Conservation (phyloP, 2,329 filamentous ascomycete genomes). For the Aspergillus transmontanensis region DNA sequence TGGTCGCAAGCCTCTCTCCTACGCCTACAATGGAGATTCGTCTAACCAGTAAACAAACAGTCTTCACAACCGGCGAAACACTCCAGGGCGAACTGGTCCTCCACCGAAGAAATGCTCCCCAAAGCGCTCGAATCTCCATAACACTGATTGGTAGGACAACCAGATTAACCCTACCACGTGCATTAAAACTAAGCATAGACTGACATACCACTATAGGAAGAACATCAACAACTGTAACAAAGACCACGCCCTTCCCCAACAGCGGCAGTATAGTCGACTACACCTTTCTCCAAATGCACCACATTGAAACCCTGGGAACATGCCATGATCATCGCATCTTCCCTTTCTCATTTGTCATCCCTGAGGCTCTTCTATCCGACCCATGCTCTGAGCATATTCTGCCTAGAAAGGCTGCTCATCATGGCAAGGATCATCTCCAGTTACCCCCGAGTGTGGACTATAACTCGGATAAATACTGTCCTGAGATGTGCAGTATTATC, state of each 20-base stretch:
- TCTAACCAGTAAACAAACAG: background rate
- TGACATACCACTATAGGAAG: background rate
- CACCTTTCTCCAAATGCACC: background rate
- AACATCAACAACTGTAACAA: background rate
- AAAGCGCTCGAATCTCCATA: background rate
- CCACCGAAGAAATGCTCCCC: background rate
- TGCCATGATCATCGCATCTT: background rate
- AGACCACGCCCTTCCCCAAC: background rate
- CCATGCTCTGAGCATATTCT: background rate
- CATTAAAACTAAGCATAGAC: background rate
- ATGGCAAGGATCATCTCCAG: background rate
- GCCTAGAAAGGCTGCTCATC: background rate
- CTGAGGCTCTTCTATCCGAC: background rate
- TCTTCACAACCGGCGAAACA: background rate
- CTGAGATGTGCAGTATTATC: background rate
- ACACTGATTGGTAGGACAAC: background rate
- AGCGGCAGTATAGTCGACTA: background rate
- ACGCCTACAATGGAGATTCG: background rate
- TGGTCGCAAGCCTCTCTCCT: background rate
- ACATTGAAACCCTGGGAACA: background rate
- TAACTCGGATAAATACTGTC: background rate
- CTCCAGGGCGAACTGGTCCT: background rate
- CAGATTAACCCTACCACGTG: background rate
- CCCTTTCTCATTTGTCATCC: background rate
- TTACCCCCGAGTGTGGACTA: constrained; percentile 11